Percentiles rank a stretch among this genome's conserved stretches.
phyloP scores from a whole-genome alignment of 148 eudicot species.

The Salicornia ramosissima region DNA sequence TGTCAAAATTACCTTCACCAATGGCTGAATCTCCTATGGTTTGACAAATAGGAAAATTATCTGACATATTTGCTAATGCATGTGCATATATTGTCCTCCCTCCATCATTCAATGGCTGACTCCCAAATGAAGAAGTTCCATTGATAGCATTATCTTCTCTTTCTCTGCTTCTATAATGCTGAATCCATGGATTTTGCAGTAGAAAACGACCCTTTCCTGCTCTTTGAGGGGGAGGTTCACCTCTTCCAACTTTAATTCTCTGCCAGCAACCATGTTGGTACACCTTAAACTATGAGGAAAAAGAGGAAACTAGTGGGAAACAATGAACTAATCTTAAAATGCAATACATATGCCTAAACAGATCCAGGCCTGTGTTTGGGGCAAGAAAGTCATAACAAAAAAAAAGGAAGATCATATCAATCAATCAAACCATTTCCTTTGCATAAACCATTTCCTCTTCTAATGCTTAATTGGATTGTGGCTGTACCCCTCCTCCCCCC shows the following conservation, averaged over 20 bases:
- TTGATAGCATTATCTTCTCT: slow-evolving; percentile 23
- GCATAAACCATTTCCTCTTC: too few relatives aligned
- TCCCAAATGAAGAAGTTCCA: slow-evolving; percentile 23
- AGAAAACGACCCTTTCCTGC: slow-evolving; percentile 27
- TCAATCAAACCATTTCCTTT: too few relatives aligned
- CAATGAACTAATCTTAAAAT: neutral
- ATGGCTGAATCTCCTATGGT: slow-evolving; percentile 37
- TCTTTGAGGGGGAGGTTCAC: slow-evolving; percentile 30
- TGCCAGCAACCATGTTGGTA: slow-evolving; percentile 55
- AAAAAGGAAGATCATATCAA: neutral
- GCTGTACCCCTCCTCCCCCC: too few relatives aligned
- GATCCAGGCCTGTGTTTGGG: neutral
- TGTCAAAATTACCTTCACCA: slow-evolving; percentile 41
- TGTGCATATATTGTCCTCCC: slow-evolving; percentile 25
- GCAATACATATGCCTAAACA: neutral
- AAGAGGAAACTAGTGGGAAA: slow-evolving; percentile 7
- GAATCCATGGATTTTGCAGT: slow-evolving; percentile 54
- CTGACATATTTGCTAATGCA: slow-evolving; percentile 23
- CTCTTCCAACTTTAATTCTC: slow-evolving; percentile 34
- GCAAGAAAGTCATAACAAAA: neutral
- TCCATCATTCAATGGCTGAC: slow-evolving; percentile 10
- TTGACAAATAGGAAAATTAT: slow-evolving; percentile 27
- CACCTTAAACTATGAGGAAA: slow-evolving; percentile 50
- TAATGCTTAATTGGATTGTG: too few relatives aligned
- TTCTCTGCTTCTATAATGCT: slow-evolving; percentile 42